These are phyloP conservation scores for Magnusiomyces sp. DNA, from an alignment of 1,139 yeast genomes.

Conservation along the genomic window DNA sequence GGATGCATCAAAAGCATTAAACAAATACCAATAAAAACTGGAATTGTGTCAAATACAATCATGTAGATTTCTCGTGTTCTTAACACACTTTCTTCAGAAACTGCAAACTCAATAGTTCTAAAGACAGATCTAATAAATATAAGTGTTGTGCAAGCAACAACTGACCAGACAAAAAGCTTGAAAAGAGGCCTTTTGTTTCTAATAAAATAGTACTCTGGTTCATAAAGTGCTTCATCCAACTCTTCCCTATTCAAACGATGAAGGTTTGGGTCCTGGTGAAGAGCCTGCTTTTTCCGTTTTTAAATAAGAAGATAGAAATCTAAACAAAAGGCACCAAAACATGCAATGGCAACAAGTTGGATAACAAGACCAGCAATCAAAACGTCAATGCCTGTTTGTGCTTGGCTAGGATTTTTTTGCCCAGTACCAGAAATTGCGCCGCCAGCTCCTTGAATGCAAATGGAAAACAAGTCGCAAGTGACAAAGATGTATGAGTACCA, in stretches of 20 bases:
- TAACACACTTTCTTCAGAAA: conserved; percentile 67
- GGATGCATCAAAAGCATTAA: conserved; percentile 56
- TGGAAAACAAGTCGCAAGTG: conserved; percentile 56
- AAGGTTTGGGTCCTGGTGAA: background rate
- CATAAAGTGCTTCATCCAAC: conserved; percentile 22
- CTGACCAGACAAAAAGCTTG: conserved; percentile 24
- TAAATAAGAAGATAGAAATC: conserved; percentile 44
- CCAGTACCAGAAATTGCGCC: conserved; percentile 68
- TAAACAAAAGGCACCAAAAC: conserved; percentile 51
- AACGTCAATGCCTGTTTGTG: conserved; percentile 54
- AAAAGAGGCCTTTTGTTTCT: conserved; percentile 36
- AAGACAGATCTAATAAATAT: conserved; percentile 68
- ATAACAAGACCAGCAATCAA: conserved; percentile 78
- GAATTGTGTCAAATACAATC: conserved; percentile 67
- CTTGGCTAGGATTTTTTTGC: conserved; percentile 31
- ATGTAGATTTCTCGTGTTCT: conserved; percentile 64
- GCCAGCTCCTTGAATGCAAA: conserved; percentile 73
- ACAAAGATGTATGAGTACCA: conserved; percentile 65
- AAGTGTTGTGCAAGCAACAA: conserved; percentile 33
- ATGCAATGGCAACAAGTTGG: conserved; percentile 67
- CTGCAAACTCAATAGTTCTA: conserved; percentile 67
- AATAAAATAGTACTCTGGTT: conserved; percentile 37
- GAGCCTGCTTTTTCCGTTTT: conserved; percentile 23
- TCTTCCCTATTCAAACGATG: background rate
- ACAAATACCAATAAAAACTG: conserved; percentile 45